Base-by-base conservation (phyloP, 495 filamentous ascomycete species). In the Letharia lupina region DNA sequence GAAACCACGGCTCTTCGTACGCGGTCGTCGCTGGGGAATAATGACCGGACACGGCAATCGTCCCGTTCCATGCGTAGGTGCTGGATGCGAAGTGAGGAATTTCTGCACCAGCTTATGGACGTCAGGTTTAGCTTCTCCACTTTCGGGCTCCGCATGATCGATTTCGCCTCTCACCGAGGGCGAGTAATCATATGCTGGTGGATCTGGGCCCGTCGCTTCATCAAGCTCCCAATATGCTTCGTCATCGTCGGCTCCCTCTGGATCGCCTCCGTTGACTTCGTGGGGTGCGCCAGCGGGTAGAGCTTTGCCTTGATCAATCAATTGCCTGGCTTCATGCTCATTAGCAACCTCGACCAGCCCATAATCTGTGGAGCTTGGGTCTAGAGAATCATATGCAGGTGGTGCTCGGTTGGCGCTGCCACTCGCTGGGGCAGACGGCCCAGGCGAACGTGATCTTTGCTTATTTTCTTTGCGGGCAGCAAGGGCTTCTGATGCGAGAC, bases 1-100 rank as follows among this genome's bases (percentile, higher is more conserved):
- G 68, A 79, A 81, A 3, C 75, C 75, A 13, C 73, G 72, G 10
- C 60, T 61, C 39, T 73, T 76, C 23, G 63, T 63, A 35, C 69
- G 71, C 39, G 74, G 72, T 61, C 71, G 64, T 33, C 72, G 69
- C 65, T 75, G 75, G 2, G 72, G 68, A 16, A 73, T 67, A 13
- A 75, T 70, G 61, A 73, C 71, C 40, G 71, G 70, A 56, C 65
- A 68, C n/a, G 68, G 48, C 47, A 73, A 40, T 11, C 47, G 58
- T 35, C 59, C 41, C 4, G 6, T 66, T 23, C 20, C 20, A 35
- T 35, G 23, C 2, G 67, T 12, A 52, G 67, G 63, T n/a, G 64
- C 63, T 31, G 67, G 63, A 52, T 65, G 64, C 58, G 37, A 41
- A 23, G 61, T 60, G 62, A 65, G 63, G 63, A 61, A 58, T 39